Conservation (phyloP, 345 rosid genomes). For the Populus pruinosa region DNA sequence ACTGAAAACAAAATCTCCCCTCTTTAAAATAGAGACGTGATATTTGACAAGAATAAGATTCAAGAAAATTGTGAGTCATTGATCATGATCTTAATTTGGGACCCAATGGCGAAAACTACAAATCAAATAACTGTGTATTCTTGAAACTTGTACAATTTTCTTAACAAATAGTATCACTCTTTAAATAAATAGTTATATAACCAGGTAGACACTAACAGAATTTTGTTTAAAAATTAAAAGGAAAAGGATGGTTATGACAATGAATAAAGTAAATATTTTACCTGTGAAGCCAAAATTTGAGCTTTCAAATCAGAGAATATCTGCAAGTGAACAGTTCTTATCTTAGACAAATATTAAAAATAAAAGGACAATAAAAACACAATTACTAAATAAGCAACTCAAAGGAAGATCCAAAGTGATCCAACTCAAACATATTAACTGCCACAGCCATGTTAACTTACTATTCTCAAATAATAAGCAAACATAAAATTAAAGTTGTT, state of each 20-base stretch:
- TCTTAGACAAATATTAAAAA: slow-evolving; percentile 4
- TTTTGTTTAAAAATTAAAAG: background rate
- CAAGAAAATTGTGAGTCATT: background rate
- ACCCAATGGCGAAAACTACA: background rate
- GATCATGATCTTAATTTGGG: background rate
- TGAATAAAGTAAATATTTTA: slow-evolving; percentile 19
- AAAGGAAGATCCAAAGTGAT: background rate
- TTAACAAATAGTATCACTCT: background rate
- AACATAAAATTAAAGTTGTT: background rate
- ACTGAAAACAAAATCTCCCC: background rate
- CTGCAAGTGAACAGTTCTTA: slow-evolving; percentile 42
- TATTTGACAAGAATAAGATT: background rate
- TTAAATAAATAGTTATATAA: background rate
- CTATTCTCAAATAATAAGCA: background rate
- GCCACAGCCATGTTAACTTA: background rate
- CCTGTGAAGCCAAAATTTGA: slow-evolving; percentile 91
- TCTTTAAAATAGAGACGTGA: background rate
- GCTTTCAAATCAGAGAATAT: slow-evolving; percentile 81
- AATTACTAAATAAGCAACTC: background rate
- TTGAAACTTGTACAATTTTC: background rate
- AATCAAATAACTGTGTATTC: background rate
- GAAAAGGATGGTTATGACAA: background rate
- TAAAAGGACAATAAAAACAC: background rate
- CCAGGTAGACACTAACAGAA: background rate
- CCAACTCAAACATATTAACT: background rate